Conservation (phyloP, 768 basidiomycete species). For the Galerina sulciceps region DNA sequence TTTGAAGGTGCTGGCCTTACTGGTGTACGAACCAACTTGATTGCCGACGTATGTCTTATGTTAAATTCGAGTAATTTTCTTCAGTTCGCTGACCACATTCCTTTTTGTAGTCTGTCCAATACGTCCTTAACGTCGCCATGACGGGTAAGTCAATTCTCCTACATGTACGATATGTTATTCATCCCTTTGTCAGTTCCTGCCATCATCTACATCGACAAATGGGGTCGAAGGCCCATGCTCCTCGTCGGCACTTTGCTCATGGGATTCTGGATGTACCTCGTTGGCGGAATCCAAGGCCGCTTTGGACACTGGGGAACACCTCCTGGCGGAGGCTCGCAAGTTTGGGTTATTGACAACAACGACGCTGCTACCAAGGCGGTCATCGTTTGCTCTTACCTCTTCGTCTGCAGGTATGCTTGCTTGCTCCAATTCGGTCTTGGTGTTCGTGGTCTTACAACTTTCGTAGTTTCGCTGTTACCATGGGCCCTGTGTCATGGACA, state of each 20-base stretch:
- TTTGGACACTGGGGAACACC: constrained; percentile 67
- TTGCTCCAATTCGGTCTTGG: neutral
- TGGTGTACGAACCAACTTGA: constrained; percentile 72
- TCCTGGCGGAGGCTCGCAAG: constrained; percentile 29
- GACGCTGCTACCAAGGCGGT: constrained; percentile 64
- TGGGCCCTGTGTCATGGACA: constrained; percentile 79
- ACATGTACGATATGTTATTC: constrained; percentile 41
- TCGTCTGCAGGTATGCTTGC: constrained; percentile 55
- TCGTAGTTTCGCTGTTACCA: constrained; percentile 64
- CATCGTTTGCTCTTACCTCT: constrained; percentile 80
- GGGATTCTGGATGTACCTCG: constrained; percentile 80
- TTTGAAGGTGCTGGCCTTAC: constrained; percentile 81
- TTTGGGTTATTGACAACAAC: constrained; percentile 62
- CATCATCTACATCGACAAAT: constrained; percentile 72
- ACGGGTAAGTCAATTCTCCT: constrained; percentile 36
- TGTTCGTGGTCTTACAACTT: neutral
- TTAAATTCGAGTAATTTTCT: neutral
- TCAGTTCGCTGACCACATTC: neutral
- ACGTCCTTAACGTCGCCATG: constrained; percentile 51
- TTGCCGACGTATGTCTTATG: constrained; percentile 50
- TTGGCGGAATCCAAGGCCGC: constrained; percentile 73
- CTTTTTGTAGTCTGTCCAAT: constrained; percentile 63
- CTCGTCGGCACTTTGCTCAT: constrained; percentile 66
- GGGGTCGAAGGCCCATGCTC: constrained; percentile 81
- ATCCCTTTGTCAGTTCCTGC: constrained; percentile 44